Percentiles rank a stretch among this genome's conserved stretches.
Evolutionary conservation across 2,329 filamentous ascomycete species (phyloP).

Genomic region (Phoma sp.): DNA sequence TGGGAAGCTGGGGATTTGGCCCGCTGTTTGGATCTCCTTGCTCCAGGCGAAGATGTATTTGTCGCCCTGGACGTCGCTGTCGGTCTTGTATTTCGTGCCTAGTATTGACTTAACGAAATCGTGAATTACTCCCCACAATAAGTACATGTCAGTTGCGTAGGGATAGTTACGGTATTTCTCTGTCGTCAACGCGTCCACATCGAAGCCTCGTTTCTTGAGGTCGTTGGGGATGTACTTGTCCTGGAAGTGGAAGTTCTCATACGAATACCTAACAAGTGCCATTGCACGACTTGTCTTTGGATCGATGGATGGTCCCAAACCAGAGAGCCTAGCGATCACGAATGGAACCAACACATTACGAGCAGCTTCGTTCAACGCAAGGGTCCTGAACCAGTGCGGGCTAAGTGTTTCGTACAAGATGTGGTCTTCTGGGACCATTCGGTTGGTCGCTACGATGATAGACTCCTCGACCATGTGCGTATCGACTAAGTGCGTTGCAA

Average conservation of each 20-base stretch:
- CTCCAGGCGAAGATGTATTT: conserved; percentile 3
- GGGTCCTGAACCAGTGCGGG: conserved; percentile 19
- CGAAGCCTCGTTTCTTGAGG: conserved; percentile 15
- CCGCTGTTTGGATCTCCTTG: conserved; percentile 9
- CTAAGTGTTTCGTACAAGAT: conserved; percentile 12
- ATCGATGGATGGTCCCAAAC: conserved; percentile 10
- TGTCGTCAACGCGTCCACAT: not conserved
- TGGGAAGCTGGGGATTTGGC: conserved; percentile 11
- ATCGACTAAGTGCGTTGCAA: conserved; percentile 15
- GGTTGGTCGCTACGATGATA: conserved; percentile 17
- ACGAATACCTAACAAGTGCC: conserved; percentile 7
- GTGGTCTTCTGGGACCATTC: conserved; percentile 15
- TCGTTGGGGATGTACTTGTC: conserved; percentile 16
- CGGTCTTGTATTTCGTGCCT: conserved; percentile 11
- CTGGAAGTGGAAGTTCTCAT: conserved; percentile 17
- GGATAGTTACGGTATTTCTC: conserved; percentile 19
- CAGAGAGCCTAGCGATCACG: conserved; percentile 10
- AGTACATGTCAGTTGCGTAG: conserved; percentile 14
- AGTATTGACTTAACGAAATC: conserved; percentile 10
- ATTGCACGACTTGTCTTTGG: conserved; percentile 9
- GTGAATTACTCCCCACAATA: conserved; percentile 13
- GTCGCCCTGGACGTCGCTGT: conserved; percentile 9
- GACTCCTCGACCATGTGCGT: conserved; percentile 19
- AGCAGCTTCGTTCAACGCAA: conserved; percentile 14
- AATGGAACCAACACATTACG: conserved; percentile 7